Evolutionary conservation across 352 stramenopile species (phyloP).

Genomic region (Globisporangium alternatum): DNA sequence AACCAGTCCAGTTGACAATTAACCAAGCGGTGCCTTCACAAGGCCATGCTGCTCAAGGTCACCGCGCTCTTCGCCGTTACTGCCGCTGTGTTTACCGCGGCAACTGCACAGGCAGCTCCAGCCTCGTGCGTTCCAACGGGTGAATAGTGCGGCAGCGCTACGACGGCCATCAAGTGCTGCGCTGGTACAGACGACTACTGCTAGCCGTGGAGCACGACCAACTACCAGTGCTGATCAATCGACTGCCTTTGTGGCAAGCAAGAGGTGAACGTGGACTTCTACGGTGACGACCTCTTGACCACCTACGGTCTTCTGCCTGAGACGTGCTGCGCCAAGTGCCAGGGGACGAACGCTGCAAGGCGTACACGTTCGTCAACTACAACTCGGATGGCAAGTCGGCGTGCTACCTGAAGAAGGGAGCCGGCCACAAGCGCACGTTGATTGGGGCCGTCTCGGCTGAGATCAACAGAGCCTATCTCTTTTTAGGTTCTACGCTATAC

Average conservation of each 20-base stretch:
- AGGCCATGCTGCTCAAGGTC: too few relatives aligned
- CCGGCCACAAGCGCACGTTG: too few relatives aligned
- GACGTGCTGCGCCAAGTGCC: conserved; percentile 11
- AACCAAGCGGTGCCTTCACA: too few relatives aligned
- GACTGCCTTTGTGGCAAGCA: not conserved
- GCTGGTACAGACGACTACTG: conserved; percentile 16
- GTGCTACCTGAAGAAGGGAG: conserved; percentile 9
- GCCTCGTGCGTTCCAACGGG: too few relatives aligned
- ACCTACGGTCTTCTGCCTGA: conserved; percentile 11
- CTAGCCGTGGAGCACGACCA: conserved; percentile 24
- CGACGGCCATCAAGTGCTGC: too few relatives aligned
- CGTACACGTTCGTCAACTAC: conserved; percentile 20
- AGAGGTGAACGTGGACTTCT: conserved; percentile 2
- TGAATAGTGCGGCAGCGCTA: too few relatives aligned
- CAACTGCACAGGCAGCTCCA: too few relatives aligned
- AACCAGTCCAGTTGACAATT: too few relatives aligned
- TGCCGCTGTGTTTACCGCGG: too few relatives aligned
- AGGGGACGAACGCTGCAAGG: conserved; percentile 1
- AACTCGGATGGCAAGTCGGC: not conserved
- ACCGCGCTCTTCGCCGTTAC: too few relatives aligned
- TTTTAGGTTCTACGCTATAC: too few relatives aligned
- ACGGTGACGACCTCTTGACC: conserved; percentile 11
- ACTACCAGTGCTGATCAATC: conserved; percentile 24
- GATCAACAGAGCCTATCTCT: not conserved
- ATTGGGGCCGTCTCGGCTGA: not conserved